A percentile compares a stretch with the other conserved stretches of the same genome.
Conservation (phyloP, 2,329 filamentous ascomycete genomes). For the Fusarium torulosum region DNA sequence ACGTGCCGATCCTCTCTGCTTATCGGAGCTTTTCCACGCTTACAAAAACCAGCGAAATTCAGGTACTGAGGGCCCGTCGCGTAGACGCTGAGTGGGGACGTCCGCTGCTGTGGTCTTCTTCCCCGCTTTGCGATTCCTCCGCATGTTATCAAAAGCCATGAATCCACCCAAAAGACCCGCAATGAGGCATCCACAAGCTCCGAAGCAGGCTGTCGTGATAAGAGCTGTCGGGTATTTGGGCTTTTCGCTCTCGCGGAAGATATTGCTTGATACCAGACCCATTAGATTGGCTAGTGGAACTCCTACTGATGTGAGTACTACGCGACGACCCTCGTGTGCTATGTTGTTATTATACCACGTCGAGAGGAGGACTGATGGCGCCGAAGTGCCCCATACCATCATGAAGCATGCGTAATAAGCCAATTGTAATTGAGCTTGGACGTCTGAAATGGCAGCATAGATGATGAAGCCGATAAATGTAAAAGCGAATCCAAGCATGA, state of each 20-base stretch:
- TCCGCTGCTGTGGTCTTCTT: constrained; percentile 16
- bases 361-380: constrained; percentile 8
- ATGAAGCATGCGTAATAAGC: constrained; percentile 24
- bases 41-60: constrained; percentile 28
- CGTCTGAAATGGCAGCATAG: constrained; percentile 21
- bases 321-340: fast-evolving
- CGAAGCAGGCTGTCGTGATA: constrained; percentile 74
- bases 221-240: constrained; percentile 76
- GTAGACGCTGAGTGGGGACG: constrained; percentile 6
- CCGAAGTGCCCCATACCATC: constrained; percentile 28
- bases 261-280: constrained; percentile 75
- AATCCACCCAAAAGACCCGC: constrained; percentile 68
- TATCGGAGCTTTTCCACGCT: not conserved
- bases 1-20: constrained; percentile 2
- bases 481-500: constrained; percentile 17
- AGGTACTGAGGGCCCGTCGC: constrained; percentile 14
- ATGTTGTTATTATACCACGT: constrained; percentile 14
- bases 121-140: constrained; percentile 9
- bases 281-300: constrained; percentile 12
- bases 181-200: constrained; percentile 68
- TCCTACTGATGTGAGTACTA: constrained; percentile 16
- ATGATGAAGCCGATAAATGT: constrained; percentile 21
- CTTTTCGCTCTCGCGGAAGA: constrained; percentile 72
- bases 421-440: constrained; percentile 5
- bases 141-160: constrained; percentile 67